Evolutionary conservation across 163 green algal species (phyloP).

Genomic region (Volvox carteri): DNA sequence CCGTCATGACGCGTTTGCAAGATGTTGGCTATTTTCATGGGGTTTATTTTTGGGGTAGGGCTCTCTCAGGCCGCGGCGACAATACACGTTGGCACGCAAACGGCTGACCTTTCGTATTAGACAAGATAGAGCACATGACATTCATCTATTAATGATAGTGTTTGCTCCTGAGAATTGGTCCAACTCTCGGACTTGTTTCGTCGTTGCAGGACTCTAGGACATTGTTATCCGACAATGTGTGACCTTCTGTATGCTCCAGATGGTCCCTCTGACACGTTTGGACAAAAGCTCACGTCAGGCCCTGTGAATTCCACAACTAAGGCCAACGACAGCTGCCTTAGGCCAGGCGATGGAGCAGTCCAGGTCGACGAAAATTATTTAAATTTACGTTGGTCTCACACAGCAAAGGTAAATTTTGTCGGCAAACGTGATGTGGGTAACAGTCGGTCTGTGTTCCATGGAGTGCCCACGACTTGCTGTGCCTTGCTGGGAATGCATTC

Average conservation of each 20-base stretch:
- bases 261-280: not conserved
- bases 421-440: not conserved
- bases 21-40: too few species aligned
- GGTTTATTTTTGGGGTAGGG: too few species aligned
- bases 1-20: too few species aligned
- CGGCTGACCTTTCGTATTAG: too few species aligned
- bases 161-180: too few species aligned
- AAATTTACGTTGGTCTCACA: conserved; percentile 5
- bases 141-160: too few species aligned
- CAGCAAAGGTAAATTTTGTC: conserved; percentile 1
- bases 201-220: too few species aligned
- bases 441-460: not conserved
- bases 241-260: not conserved
- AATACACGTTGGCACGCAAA: too few species aligned
- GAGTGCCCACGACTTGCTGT: not conserved
- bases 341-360: not conserved
- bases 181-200: too few species aligned
- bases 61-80: too few species aligned
- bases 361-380: conserved; percentile 24
- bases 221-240: not conserved
- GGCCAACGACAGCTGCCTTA: not conserved
- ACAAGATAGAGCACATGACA: too few species aligned
- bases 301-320: not conserved
- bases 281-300: not conserved
- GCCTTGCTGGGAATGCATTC: too few species aligned